phyloP scores from a whole-genome alignment of 495 filamentous ascomycete genomes.

The Podospora bellae-mahoneyi region DNA sequence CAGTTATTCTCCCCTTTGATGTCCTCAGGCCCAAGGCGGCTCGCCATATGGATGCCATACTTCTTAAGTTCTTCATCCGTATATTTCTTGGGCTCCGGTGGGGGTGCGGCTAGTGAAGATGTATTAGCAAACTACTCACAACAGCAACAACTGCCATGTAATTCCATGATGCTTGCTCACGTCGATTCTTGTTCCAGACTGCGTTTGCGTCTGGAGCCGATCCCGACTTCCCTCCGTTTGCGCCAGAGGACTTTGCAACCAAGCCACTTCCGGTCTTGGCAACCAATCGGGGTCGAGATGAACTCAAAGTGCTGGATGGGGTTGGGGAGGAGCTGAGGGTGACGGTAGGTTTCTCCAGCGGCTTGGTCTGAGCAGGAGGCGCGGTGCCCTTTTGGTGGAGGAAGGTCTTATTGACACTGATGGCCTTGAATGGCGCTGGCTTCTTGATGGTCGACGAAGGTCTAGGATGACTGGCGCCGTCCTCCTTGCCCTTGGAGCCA shows the following conservation, averaged over 20 bases:
- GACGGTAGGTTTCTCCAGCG: slow-evolving; percentile 44
- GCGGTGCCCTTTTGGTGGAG: slow-evolving; percentile 56
- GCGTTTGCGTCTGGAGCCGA: slow-evolving; percentile 57
- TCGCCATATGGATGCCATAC: slow-evolving; percentile 94
- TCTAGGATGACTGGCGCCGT: slow-evolving; percentile 59
- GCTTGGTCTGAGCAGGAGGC: slow-evolving; percentile 45
- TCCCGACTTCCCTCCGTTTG: slow-evolving; percentile 53
- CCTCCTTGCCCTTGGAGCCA: slow-evolving; percentile 46
- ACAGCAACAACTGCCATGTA: not conserved
- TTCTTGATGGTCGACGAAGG: slow-evolving; percentile 73
- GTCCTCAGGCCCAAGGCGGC: slow-evolving; percentile 77
- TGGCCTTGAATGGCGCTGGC: slow-evolving; percentile 83
- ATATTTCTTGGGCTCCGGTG: slow-evolving; percentile 82
- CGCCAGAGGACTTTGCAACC: slow-evolving; percentile 48
- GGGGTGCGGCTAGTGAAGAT: slow-evolving; percentile 58
- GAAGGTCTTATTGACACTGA: slow-evolving; percentile 90
- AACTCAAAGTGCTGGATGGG: slow-evolving; percentile 40
- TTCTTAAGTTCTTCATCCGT: slow-evolving; percentile 97
- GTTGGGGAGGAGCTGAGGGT: slow-evolving; percentile 34
- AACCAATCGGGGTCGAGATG: slow-evolving; percentile 50
- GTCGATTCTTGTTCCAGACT: slow-evolving; percentile 98
- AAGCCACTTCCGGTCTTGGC: slow-evolving; percentile 52
- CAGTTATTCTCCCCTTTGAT: slow-evolving; percentile 76
- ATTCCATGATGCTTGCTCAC: slow-evolving; percentile 42
- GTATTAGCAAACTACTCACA: slow-evolving; percentile 11